phyloP scores from a whole-genome alignment of 2,329 filamentous ascomycete species.

The Exophiala spinifera region DNA sequence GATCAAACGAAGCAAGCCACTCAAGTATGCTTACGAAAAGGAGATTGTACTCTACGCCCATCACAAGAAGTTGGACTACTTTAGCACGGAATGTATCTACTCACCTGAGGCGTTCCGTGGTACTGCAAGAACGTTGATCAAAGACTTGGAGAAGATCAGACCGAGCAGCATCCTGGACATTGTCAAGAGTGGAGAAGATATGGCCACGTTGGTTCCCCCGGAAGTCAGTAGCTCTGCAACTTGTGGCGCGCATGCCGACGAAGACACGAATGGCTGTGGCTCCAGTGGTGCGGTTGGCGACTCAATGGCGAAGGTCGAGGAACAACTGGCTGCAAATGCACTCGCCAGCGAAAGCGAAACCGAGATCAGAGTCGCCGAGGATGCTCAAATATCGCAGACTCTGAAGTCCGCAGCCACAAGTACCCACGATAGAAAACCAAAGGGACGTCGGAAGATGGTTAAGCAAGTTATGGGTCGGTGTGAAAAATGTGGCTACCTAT shows the following conservation, averaged over 20 bases:
- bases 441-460: slow-evolving; percentile 40
- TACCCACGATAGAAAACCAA: slow-evolving; percentile 27
- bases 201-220: slow-evolving; percentile 78
- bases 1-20: slow-evolving; percentile 90
- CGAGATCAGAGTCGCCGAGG: slow-evolving; percentile 54
- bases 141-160: slow-evolving; percentile 87
- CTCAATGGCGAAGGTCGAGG: slow-evolving; percentile 81
- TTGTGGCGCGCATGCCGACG: slow-evolving; percentile 34
- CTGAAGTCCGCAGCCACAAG: slow-evolving; percentile 25
- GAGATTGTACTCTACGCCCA: slow-evolving; percentile 98
- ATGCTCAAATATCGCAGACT: slow-evolving; percentile 12
- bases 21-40: slow-evolving; percentile 98
- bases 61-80: slow-evolving; percentile 95
- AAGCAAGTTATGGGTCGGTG: slow-evolving; percentile 79
- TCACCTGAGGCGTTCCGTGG: slow-evolving; percentile 95
- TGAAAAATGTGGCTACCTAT: slow-evolving; percentile 87
- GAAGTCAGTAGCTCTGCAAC: slow-evolving; percentile 45
- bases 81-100: slow-evolving; percentile 97
- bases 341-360: slow-evolving; percentile 58
- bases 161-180: slow-evolving; percentile 95
- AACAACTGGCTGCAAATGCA: slow-evolving; percentile 64
- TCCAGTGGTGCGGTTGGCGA: slow-evolving; percentile 64
- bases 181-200: slow-evolving; percentile 90
- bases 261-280: slow-evolving; percentile 67
- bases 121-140: slow-evolving; percentile 86